Conservation (phyloP, 306 rosid species). For the Glycyrrhiza uralensis region DNA sequence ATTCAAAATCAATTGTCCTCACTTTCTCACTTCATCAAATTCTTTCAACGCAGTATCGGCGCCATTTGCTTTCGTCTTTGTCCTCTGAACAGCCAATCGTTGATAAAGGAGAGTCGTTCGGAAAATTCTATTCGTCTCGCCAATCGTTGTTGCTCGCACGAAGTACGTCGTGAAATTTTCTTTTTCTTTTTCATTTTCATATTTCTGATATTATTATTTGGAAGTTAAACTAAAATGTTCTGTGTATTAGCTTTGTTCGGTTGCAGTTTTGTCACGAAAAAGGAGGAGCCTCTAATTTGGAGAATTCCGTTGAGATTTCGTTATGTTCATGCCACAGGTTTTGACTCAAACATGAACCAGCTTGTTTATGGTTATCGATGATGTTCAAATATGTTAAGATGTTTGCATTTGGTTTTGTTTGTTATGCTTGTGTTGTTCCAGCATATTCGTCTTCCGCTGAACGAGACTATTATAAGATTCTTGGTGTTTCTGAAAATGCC, state of each 20-base stretch:
- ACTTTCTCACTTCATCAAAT: neutral
- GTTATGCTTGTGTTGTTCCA: conserved; percentile 27
- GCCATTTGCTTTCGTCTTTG: conserved; percentile 46
- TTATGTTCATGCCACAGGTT: conserved; percentile 71
- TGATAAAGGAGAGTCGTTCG: conserved; percentile 23
- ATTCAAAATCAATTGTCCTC: neutral
- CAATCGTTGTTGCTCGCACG: conserved; percentile 36
- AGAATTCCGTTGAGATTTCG: conserved; percentile 36
- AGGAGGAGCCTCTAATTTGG: conserved; percentile 26
- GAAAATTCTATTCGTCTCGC: conserved; percentile 30
- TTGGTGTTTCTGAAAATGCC: conserved; percentile 65
- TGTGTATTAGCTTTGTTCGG: conserved; percentile 44
- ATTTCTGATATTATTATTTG: neutral
- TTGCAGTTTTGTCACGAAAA: conserved; percentile 35
- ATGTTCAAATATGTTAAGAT: neutral
- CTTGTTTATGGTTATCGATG: neutral
- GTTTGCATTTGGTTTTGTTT: conserved; percentile 6
- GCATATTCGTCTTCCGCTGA: conserved; percentile 46
- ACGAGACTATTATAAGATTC: conserved; percentile 65
- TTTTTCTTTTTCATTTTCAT: neutral
- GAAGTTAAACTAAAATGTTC: neutral
- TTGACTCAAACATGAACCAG: conserved; percentile 1
- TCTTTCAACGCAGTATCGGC: conserved; percentile 56
- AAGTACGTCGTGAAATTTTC: conserved; percentile 29
- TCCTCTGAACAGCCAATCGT: conserved; percentile 33